Evolutionary conservation across 2,329 filamentous ascomycete species (phyloP).

Genomic region (Chrysoporthe puriensis): DNA sequence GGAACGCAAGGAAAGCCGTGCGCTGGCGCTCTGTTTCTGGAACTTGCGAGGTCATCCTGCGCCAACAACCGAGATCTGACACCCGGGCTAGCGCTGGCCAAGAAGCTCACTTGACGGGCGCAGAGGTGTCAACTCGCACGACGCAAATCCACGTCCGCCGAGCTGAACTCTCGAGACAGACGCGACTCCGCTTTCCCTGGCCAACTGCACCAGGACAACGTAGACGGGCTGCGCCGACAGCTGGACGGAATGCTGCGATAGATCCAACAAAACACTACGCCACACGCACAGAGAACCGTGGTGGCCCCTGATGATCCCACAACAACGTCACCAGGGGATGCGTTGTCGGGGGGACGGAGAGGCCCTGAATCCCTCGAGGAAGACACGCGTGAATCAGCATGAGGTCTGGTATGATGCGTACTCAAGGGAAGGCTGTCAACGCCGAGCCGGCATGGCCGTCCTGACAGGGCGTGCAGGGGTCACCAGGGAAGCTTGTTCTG

Average conservation of each 20-base stretch:
- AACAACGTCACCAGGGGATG: constrained; percentile 1
- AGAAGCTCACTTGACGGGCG: neutral
- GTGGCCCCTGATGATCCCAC: neutral
- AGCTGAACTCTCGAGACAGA: neutral
- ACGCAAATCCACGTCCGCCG: neutral
- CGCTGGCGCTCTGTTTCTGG: constrained; percentile 3
- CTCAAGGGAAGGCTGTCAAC: neutral
- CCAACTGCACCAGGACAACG: neutral
- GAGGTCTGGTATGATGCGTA: neutral
- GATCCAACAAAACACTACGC: neutral
- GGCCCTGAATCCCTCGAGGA: neutral
- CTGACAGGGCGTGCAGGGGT: neutral
- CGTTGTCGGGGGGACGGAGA: constrained; percentile 3
- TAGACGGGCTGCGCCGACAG: constrained; percentile 1
- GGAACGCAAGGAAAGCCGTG: neutral
- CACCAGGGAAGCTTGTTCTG: neutral
- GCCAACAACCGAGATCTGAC: neutral
- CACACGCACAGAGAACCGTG: neutral
- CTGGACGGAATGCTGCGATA: neutral
- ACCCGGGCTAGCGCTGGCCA: neutral
- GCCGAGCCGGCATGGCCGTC: constrained; percentile 5
- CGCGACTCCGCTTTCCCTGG: neutral
- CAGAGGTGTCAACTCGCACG: neutral
- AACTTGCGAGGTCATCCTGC: neutral
- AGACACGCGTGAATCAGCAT: neutral